These are phyloP conservation scores for Stagonosporopsis vannaccii DNA, from an alignment of 2,329 filamentous ascomycete species.

Conservation along the genomic window DNA sequence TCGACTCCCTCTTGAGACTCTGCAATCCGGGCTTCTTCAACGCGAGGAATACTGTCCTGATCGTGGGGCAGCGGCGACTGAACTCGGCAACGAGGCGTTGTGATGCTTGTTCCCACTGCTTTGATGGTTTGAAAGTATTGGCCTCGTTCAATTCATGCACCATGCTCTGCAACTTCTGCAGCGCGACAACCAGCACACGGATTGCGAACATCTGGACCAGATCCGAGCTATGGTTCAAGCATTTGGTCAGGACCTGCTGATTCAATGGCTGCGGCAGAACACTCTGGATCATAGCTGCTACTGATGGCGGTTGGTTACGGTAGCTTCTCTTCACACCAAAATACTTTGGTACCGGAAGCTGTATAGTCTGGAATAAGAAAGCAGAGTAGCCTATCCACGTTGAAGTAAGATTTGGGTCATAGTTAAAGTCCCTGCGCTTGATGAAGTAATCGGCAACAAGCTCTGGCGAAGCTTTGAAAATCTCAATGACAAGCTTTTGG, in stretches of 20 bases:
- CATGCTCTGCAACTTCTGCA: conserved; percentile 76
- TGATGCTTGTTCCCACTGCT: conserved; percentile 74
- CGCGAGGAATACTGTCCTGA: conserved; percentile 79
- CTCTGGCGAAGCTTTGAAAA: conserved; percentile 84
- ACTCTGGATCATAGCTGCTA: conserved; percentile 81
- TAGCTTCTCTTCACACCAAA: conserved; percentile 73
- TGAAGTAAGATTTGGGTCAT: conserved; percentile 89
- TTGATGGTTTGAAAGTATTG: conserved; percentile 45
- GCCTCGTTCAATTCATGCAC: conserved; percentile 67
- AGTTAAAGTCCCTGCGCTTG: conserved; percentile 76
- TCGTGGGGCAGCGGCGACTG: conserved; percentile 76
- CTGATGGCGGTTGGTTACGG: conserved; percentile 75
- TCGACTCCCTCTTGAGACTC: conserved; percentile 76
- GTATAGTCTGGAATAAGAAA: conserved; percentile 82
- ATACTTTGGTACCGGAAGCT: conserved; percentile 73
- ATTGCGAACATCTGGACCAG: conserved; percentile 85
- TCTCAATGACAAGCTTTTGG: conserved; percentile 78
- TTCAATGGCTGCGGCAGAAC: conserved; percentile 84
- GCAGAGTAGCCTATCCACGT: conserved; percentile 96
- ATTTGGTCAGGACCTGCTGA: conserved; percentile 79
- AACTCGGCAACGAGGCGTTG: conserved; percentile 76
- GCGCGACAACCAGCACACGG: conserved; percentile 77
- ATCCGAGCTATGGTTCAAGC: conserved; percentile 77
- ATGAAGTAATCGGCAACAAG: conserved; percentile 87
- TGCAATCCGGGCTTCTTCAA: conserved; percentile 77